Evolutionary conservation across 768 basidiomycete species (phyloP).

Genomic region (Hericium erinaceus): DNA sequence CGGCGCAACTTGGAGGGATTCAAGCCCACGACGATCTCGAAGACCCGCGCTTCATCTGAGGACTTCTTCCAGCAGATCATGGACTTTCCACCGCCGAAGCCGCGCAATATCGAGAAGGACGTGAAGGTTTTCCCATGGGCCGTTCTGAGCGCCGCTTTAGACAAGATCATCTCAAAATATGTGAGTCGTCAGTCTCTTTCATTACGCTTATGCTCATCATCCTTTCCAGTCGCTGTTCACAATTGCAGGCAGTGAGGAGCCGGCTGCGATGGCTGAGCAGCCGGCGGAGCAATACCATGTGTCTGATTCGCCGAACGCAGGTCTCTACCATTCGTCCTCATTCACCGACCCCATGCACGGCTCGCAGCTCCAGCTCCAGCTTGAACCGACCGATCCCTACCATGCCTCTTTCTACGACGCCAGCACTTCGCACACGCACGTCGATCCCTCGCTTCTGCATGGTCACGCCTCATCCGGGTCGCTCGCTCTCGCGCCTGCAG

Average conservation of each 20-base stretch:
- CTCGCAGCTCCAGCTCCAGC: no score
- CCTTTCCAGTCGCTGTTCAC: constrained; percentile 3
- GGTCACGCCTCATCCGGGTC: neutral
- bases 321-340: no score
- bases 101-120: constrained; percentile 96
- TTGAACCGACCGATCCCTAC: no score
- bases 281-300: neutral
- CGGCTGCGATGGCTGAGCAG: neutral
- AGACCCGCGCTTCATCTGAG: constrained; percentile 70
- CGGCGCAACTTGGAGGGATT: constrained; percentile 91
- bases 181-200: constrained; percentile 31
- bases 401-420: neutral
- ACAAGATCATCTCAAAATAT: constrained; percentile 80
- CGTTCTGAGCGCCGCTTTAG: constrained; percentile 57
- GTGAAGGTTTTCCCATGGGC: constrained; percentile 82
- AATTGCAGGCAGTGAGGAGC: neutral
- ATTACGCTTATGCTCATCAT: neutral
- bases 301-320: no score
- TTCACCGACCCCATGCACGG: no score
- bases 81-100: constrained; percentile 90
- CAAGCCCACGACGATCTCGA: constrained; percentile 83
- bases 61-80: constrained; percentile 94
- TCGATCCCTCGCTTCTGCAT: neutral
- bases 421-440: neutral
- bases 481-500: neutral